Evolutionary conservation across 2,329 filamentous ascomycete species (phyloP).

Genomic region (Aspergillus quadricinctus): DNA sequence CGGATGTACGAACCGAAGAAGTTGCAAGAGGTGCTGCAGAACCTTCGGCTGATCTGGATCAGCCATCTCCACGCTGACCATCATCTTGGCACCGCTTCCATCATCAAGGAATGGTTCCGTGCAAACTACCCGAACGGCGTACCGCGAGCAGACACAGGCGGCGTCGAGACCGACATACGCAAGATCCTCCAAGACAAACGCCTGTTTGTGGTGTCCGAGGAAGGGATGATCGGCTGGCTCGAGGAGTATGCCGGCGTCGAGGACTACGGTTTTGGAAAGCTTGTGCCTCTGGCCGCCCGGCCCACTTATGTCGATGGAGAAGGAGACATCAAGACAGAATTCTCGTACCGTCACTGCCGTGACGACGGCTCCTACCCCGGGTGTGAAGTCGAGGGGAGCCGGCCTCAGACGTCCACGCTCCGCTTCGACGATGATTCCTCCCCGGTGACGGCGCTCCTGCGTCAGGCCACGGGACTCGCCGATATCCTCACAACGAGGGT

Average conservation of each 20-base stretch:
- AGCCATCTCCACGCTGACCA: constrained; percentile 96
- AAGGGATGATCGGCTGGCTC: constrained; percentile 70
- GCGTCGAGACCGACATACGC: constrained; percentile 28
- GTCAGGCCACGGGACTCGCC: constrained; percentile 56
- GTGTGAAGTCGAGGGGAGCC: constrained; percentile 4
- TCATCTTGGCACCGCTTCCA: constrained; percentile 75
- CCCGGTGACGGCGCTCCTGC: constrained; percentile 38
- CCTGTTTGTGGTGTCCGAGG: constrained; percentile 65
- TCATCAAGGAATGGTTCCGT: constrained; percentile 77
- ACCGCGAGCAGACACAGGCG: constrained; percentile 41
- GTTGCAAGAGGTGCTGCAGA: constrained; percentile 65
- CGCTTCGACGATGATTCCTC: constrained; percentile 23
- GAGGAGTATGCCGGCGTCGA: constrained; percentile 75
- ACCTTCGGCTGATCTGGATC: constrained; percentile 82
- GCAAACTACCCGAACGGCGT: constrained; percentile 46
- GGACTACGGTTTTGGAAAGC: constrained; percentile 62
- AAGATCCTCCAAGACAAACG: constrained; percentile 39
- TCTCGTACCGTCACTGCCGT: constrained; percentile 28
- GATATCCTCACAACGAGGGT: constrained; percentile 66
- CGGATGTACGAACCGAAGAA: constrained; percentile 65
- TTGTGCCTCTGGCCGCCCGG: constrained; percentile 48
- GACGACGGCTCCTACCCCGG: constrained; percentile 23
- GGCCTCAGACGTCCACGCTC: constrained; percentile 17
- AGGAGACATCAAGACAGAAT: constrained; percentile 18
- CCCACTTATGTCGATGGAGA: constrained; percentile 15